A percentile compares a stretch with the other conserved stretches of the same genome.
Conservation (phyloP, 2,329 filamentous ascomycete genomes). For the Pseudofabraea citricarpa region DNA sequence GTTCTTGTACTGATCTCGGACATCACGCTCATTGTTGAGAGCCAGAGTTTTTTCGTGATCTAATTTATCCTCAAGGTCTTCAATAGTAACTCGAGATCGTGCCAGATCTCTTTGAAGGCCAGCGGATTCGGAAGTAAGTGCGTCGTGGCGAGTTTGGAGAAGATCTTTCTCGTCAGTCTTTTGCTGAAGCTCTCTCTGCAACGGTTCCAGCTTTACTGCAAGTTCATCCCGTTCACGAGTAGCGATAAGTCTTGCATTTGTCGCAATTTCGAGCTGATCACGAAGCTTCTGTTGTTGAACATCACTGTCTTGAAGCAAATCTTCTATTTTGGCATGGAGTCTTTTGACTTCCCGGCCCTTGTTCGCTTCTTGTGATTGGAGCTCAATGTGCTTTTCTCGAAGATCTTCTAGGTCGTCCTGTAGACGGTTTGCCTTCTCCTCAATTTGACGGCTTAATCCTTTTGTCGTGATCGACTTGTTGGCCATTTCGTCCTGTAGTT, state of each 20-base stretch:
- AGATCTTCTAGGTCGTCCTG: constrained; percentile 59
- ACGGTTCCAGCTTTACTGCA: constrained; percentile 46
- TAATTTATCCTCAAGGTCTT: constrained; percentile 43
- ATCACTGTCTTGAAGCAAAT: constrained; percentile 23
- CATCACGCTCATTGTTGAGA: constrained; percentile 52
- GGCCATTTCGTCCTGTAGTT: constrained; percentile 71
- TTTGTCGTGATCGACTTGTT: constrained; percentile 76
- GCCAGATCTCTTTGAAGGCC: constrained; percentile 62
- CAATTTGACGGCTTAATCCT: constrained; percentile 68
- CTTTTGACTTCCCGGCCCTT: constrained; percentile 35
- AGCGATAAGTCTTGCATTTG: constrained; percentile 33
- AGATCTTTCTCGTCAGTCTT: constrained; percentile 63
- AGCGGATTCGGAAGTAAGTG: constrained; percentile 59
- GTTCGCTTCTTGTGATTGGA: constrained; percentile 38
- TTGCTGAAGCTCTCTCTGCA: constrained; percentile 54
- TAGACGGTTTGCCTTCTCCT: constrained; percentile 63
- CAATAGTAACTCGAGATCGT: constrained; percentile 35
- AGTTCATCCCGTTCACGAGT: constrained; percentile 25
- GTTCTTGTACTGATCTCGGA: constrained; percentile 47
- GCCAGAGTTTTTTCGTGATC: constrained; percentile 34
- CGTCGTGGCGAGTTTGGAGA: constrained; percentile 64
- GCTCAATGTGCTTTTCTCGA: constrained; percentile 35
- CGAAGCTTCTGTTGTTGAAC: constrained; percentile 26
- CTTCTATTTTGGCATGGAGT: constrained; percentile 37
- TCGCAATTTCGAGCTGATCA: constrained; percentile 37